Conservation (phyloP, 164 flowering plant species). For the Hamamelis virginiana region DNA sequence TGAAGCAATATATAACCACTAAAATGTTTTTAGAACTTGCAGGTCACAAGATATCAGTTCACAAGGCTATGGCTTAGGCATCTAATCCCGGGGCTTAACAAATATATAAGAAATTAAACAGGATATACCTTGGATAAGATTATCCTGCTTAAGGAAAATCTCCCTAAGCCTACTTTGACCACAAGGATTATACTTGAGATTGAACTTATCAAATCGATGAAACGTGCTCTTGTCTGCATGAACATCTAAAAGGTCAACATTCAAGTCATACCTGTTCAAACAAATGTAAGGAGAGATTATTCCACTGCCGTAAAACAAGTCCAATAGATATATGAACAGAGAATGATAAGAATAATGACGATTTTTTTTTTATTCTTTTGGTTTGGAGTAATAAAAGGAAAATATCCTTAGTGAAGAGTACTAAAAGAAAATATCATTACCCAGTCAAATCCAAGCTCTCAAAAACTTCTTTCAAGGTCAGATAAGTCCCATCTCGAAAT, state of each 20-base stretch:
- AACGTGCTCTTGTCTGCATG: constrained; percentile 99
- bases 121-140: constrained; percentile 87
- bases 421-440: constrained; percentile 30
- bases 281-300: constrained; percentile 5
- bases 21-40: not conserved
- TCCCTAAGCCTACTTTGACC: constrained; percentile 99
- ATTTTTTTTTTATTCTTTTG: too few relatives aligned
- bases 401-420: too few relatives aligned
- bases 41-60: not conserved
- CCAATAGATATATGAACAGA: not conserved
- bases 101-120: not conserved
- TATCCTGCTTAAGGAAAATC: constrained; percentile 96
- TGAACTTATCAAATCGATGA: constrained; percentile 99
- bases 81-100: not conserved
- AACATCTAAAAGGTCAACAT: constrained; percentile 97
- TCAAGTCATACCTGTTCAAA: constrained; percentile 83
- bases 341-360: too few relatives aligned
- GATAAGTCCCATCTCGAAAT: constrained; percentile 94
- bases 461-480: constrained; percentile 93
- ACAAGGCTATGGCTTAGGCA: not conserved
- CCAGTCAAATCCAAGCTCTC: constrained; percentile 97
- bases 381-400: too few relatives aligned
- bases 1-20: not conserved
- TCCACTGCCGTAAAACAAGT: not conserved
- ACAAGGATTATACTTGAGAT: constrained; percentile 98